Evolutionary conservation across 202 grass and related monocot genomes (phyloP), one percentile per base, ranked within the genome.

Genomic region (Panicum hallii): DNA sequence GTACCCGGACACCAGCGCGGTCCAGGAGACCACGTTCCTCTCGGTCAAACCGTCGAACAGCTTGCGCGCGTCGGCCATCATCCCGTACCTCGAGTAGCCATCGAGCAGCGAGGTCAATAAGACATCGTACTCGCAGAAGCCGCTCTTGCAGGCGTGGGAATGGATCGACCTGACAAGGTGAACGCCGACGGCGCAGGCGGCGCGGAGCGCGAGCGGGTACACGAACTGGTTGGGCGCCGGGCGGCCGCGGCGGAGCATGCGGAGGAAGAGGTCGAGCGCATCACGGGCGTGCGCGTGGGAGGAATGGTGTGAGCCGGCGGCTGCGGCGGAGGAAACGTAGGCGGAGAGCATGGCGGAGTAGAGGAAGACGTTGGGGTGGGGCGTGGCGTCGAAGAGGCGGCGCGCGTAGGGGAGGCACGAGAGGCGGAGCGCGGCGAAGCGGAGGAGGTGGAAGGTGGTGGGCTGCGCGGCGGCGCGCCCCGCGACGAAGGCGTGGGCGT

Each of bases 41-140:
- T 95, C 89, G n/a, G 85, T 36, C 91, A 98, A 90, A 92, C 70
- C 78, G 48, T 94, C 89, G 49, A 98, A 98, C 95, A 94, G 55
- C 36, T 81, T 73, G 3, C 81, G 93, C 16, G 91, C 95, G 56
- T 85, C 87, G 4, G 16, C 43, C 79, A 94, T 71, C 84, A 95
- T 90, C 1, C 87, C 90, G 28, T 87, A 87, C 84, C 88, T 92
- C 10, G 83, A 79, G 80, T 95, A 98, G 28, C 85, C 83, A 60
- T 95, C 88, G 40, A 98, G 83, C 12, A 95, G 70, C 5, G 93
- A 91, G 9, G 88, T 93, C 42, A 56, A 87, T 49, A 92, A 3
- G 6, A 93, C 86, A 45, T 73, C 68, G 5, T 87, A 82, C 9
- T 61, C 81, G 28, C 83, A 73, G 80, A 93, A 95, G 9, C 89